Evolutionary conservation across 192 early-diverging fungal genomes (phyloP), one percentile per base, ranked within the genome.

Genomic region (Obelidium mucronatum): DNA sequence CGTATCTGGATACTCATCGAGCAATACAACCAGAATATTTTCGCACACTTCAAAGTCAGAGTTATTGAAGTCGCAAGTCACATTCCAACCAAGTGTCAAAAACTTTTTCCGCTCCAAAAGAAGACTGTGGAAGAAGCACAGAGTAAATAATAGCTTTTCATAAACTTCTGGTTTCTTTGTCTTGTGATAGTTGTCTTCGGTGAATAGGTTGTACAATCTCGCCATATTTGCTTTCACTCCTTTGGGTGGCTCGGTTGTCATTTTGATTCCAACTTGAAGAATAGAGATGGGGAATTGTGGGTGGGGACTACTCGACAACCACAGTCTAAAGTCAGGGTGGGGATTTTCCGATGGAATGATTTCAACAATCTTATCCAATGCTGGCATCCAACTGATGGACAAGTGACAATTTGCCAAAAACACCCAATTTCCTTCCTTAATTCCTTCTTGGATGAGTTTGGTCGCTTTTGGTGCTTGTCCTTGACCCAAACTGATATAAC

Each of bases 351-450:
- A 35, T 24, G 84, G 67, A 28, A 90, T 75, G 22, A 73, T 78
- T 77, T 90, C 89, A 28, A 90, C 73, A 44, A 90, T 90, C 60
- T 90, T 90, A 63, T 90, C 89, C 34, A 90, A 65, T 0, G 77
- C 67, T 26, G 88, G 88, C 89, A 90, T 90, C 84, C 86, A 90
- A 64, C 82, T 85, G 66, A 90, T 90, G 17, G 87, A 89, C 66
- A 90, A 69, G 74, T 90, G 89, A 77, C 89, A 90, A 67, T 90
- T 90, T 8, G 89, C 89, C 55, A 90, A 78, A 73, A 90, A 90
- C 5, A 90, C 89, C 89, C 89, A 90, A 42, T 84, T 83, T 22
- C 89, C 89, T 54, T 89, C 86, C 40, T 83, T 88, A 3, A 90
- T 40, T 2, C 89, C 89, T 40, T 90, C 84, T 74, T 90, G 83